These are phyloP conservation scores for Pleurotus tuber-regium DNA, from an alignment of 768 basidiomycete genomes.

Conservation along the genomic window DNA sequence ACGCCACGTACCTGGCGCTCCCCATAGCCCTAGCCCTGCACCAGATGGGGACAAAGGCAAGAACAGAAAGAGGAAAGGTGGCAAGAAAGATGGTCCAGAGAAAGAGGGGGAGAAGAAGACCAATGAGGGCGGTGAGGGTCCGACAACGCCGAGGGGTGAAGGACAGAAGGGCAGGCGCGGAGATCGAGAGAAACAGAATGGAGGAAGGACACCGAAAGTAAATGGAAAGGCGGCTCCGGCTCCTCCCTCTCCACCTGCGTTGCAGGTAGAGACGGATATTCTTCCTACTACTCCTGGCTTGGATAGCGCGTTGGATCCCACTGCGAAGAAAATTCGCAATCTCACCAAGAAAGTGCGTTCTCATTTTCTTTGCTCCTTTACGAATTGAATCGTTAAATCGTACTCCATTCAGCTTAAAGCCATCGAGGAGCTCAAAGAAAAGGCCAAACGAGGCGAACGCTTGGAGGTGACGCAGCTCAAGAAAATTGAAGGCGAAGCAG, in stretches of 20 bases:
- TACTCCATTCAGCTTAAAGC: slow-evolving; percentile 93
- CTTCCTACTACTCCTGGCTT: slow-evolving; percentile 54
- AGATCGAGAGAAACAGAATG: slow-evolving; percentile 32
- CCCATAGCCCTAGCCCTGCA: slow-evolving; percentile 47
- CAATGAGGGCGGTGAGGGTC: slow-evolving; percentile 8
- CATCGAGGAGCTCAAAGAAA: slow-evolving; percentile 97
- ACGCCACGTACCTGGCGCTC: slow-evolving; percentile 76
- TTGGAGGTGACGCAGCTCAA: slow-evolving; percentile 93
- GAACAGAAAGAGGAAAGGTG: slow-evolving; percentile 55
- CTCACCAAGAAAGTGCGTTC: slow-evolving; percentile 86
- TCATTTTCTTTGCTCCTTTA: background rate
- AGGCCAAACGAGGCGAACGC: slow-evolving; percentile 83
- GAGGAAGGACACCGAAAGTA: background rate
- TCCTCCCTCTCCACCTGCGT: slow-evolving; percentile 13
- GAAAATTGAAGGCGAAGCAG: slow-evolving; percentile 92
- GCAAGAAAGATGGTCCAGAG: slow-evolving; percentile 35
- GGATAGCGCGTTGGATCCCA: slow-evolving; percentile 65
- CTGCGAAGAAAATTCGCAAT: slow-evolving; percentile 92
- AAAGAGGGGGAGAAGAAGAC: slow-evolving; percentile 13
- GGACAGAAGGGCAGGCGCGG: slow-evolving; percentile 30
- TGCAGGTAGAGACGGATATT: slow-evolving; percentile 24
- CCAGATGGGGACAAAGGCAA: slow-evolving; percentile 46
- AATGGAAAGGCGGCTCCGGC: background rate
- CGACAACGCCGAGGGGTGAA: too few relatives aligned
- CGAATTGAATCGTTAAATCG: slow-evolving; percentile 9